Evolutionary conservation across 495 filamentous ascomycete species (phyloP), one percentile per base, ranked within the genome.

Genomic region (Hypomontagnella monticulosa): DNA sequence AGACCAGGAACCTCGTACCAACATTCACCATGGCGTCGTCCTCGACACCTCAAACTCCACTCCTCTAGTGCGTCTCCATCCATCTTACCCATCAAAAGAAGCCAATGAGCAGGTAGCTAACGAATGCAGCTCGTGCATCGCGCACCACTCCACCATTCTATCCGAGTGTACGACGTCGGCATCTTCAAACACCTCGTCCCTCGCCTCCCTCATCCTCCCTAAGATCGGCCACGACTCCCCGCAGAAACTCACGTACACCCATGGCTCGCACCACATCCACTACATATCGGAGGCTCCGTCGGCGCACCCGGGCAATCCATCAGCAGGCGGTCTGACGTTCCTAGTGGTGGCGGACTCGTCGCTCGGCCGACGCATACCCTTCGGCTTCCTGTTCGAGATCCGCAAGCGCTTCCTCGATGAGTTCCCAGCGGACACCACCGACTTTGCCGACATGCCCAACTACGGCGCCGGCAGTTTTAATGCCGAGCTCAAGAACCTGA

Each of bases 381-480:
- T 98, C 74, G 94, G 92, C 56, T 99, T 89, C 80, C 87, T 99
- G 5, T 85, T 96, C 49, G 93, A 94, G 75, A 91, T 96, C 74
- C 93, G 95, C 75, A 90, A 89, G 71, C 89, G 90, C 46, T 99
- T 99, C 79, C 81, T 96, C 1, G 76, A 83, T 5, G 78, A 86
- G n/a, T 95, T 91, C 80, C 76, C 84, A 6, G 87, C 89, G 2
- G 78, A 83, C n/a, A 77, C 68, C 32, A 90, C 89, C 19, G 89
- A 96, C 55, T 97, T 95, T 73, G 79, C 82, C 34, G 79, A 84
- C 38, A 80, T 97, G 50, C 93, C 93, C 14, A 88, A 94, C 54
- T 99, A 99, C 76, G 95, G 95, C 57, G 90, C 89, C 20, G 95
- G 88, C 27, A 86, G 84, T 57, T 97, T 98, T 81, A 98, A 98